A percentile compares a stretch with the other conserved stretches of the same genome.
Evolutionary conservation across 1,139 yeast genomes (phyloP).

Genomic region (Arxiozyma heterogenica): DNA sequence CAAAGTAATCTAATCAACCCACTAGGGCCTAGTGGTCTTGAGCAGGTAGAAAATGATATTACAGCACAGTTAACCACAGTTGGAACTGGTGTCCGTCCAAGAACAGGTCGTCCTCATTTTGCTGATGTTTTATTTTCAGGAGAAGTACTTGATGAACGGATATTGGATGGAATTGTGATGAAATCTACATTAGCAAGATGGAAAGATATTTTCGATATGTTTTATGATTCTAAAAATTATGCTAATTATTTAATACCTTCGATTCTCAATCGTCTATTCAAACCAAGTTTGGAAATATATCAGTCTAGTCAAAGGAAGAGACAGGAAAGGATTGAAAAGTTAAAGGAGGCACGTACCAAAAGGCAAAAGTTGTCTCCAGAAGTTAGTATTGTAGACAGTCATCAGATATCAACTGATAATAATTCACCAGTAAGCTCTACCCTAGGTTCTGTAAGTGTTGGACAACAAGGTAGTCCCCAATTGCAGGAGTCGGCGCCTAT

Average conservation of each 20-base stretch:
- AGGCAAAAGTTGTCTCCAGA: constrained; percentile 5
- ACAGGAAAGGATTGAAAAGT: constrained; percentile 25
- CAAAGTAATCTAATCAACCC: constrained; percentile 28
- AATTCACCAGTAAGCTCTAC: neutral
- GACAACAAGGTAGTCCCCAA: constrained; percentile 3
- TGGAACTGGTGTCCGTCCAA: constrained; percentile 21
- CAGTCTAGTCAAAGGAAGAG: constrained; percentile 23
- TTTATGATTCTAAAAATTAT: constrained; percentile 38
- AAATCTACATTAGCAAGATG: constrained; percentile 63
- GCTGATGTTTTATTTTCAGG: constrained; percentile 27
- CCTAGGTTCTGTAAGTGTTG: neutral
- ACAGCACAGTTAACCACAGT: constrained; percentile 22
- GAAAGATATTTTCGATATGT: constrained; percentile 49
- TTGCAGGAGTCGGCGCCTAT: constrained; percentile 41
- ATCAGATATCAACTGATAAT: neutral
- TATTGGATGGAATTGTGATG: constrained; percentile 32
- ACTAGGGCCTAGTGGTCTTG: constrained; percentile 28
- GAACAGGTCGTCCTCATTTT: constrained; percentile 22
- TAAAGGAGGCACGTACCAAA: constrained; percentile 8
- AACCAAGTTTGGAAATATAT: constrained; percentile 35
- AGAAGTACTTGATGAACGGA: constrained; percentile 25
- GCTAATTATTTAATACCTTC: constrained; percentile 41
- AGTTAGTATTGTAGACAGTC: constrained; percentile 16
- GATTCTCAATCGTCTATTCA: constrained; percentile 45
- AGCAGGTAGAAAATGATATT: constrained; percentile 29